Evolutionary conservation across 139 green algal genomes (phyloP).

Genomic region (Closterium sp.): DNA sequence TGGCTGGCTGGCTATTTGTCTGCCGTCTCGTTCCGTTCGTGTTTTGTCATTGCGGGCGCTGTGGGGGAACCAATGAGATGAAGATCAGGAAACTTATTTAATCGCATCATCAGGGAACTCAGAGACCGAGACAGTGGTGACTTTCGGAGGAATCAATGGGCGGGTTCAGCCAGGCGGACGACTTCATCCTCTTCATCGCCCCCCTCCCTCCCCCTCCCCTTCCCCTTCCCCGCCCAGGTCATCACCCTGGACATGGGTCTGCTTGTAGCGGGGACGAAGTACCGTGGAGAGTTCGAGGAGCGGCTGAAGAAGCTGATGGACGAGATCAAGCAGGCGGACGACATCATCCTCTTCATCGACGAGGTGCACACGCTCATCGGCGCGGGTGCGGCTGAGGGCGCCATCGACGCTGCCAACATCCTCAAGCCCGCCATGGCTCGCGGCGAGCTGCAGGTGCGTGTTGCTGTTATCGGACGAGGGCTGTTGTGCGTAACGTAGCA

Average conservation of each 20-base stretch:
- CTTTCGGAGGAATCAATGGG: not conserved
- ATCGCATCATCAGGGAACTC: no score
- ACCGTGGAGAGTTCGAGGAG: conserved; percentile 99
- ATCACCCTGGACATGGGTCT: conserved; percentile 98
- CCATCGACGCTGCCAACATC: conserved; percentile 99
- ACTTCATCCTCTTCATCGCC: not conserved
- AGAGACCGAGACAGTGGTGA: not conserved
- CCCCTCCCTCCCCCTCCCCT: no score
- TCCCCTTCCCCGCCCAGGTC: conserved; percentile 63
- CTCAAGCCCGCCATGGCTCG: conserved; percentile 97
- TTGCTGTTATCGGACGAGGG: no score
- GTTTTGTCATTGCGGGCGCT: not conserved
- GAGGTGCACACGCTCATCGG: conserved; percentile 98
- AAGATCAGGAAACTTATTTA: no score
- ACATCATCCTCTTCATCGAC: conserved; percentile 97
- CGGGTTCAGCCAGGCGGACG: no score
- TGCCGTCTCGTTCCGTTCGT: not conserved
- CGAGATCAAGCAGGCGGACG: conserved; percentile 98
- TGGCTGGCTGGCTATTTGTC: no score
- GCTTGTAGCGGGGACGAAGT: conserved; percentile 98
- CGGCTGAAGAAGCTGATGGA: conserved; percentile 99
- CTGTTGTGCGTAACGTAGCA: no score
- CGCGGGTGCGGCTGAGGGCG: conserved; percentile 94
- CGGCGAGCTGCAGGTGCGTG: conserved; percentile 87
- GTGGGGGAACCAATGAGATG: not conserved